Percentiles rank a stretch among this genome's conserved stretches.
Evolutionary conservation across 139 green algal genomes (phyloP).

Genomic region (Mesotaenium endlicherianum): DNA sequence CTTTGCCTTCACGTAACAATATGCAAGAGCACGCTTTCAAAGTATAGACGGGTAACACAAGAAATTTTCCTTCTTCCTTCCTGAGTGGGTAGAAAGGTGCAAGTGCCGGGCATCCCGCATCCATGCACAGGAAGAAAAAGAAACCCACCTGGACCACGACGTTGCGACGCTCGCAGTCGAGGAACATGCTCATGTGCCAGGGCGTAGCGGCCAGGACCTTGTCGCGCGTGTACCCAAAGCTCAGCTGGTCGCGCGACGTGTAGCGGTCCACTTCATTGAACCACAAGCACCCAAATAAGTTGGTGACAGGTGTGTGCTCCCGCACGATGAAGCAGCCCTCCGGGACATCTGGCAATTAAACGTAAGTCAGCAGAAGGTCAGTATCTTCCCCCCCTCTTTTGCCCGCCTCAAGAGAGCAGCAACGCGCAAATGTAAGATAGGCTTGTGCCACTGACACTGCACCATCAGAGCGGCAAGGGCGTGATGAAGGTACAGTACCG

Average conservation of each 20-base stretch:
- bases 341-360: conserved; percentile 19
- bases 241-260: conserved; percentile 46
- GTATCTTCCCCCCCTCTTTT: neutral
- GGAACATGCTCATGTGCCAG: conserved; percentile 37
- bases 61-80: too few relatives aligned
- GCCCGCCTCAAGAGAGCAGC: neutral
- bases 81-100: too few relatives aligned
- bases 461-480: neutral
- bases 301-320: conserved; percentile 33
- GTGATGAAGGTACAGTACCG: neutral
- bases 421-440: neutral
- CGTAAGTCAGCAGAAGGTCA: neutral
- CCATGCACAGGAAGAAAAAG: neutral
- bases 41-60: too few relatives aligned
- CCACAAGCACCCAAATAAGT: conserved; percentile 43
- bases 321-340: conserved; percentile 40
- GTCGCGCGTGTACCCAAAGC: conserved; percentile 43
- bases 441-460: neutral
- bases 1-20: too few relatives aligned
- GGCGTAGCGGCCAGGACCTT: neutral
- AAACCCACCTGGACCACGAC: conserved; percentile 30
- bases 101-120: too few relatives aligned
- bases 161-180: conserved; percentile 42
- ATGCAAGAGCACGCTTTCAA: too few relatives aligned
- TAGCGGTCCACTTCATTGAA: conserved; percentile 52